Base-by-base conservation (phyloP, 495 filamentous ascomycete genomes). In the Penicillium pancosmium region DNA sequence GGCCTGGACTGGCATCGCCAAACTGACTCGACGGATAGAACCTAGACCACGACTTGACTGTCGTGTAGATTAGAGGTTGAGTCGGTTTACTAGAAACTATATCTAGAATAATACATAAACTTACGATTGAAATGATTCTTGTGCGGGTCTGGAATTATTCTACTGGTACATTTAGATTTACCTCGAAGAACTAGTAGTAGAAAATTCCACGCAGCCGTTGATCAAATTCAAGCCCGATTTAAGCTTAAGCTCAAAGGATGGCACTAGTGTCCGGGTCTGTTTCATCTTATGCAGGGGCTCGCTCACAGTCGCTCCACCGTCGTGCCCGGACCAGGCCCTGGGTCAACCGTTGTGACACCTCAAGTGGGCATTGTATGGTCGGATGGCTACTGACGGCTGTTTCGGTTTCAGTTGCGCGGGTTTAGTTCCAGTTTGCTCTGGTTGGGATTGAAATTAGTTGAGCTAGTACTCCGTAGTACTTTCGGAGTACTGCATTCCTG, bases 81-180 rank as follows among this genome's bases (percentile, higher is more conserved):
- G 52, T 34, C 46, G 53, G 33, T 19, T 31, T 31, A 16, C 40
- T 33, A 43, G 44, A 46, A 40, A 47, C 35, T 36, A 56, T 49
- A 55, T 35, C 44, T 56, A 49, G 46, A 48, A 48, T 48, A 52
- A 52, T 52, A 40, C 33, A 52, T 38, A 52, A 31, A 51, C 3
- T 31, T 40, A 52, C 27, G 21, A 48, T 27, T 3, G 18, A 48
- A 16, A 5, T n/a, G n/a, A 4, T 19, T n/a, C n/a, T 18, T 21
- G 21, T 3, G 21, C 21, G 21, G 21, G 23, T 23, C 23, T 23
- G 23, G 4, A 23, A 23, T 23, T 23, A 1, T 23, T 23, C 23
- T 4, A 23, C 23, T 23, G 4, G 23, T 23, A 23, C 3, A 23
- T 23, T 23, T 23, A 23, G 23, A 23, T 23, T 4, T 23, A 23